phyloP scores from a whole-genome alignment of 2,329 filamentous ascomycete genomes.

The Penicillium thymicola region DNA sequence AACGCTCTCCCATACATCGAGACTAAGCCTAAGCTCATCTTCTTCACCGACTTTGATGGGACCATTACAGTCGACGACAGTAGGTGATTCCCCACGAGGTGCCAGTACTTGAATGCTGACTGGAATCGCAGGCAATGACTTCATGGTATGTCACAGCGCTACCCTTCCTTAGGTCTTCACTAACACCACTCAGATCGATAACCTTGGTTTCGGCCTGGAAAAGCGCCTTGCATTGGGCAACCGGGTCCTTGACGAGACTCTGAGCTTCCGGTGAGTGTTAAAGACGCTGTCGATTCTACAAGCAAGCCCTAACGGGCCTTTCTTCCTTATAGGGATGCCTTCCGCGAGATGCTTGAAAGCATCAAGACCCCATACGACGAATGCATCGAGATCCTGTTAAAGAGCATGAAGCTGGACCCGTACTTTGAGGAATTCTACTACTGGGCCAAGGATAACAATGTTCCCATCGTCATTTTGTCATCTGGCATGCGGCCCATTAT shows the following conservation, averaged over 20 bases:
- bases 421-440: conserved; percentile 82
- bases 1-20: conserved; percentile 41
- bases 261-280: conserved; percentile 62
- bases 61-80: conserved; percentile 78
- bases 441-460: conserved; percentile 76
- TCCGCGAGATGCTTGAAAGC: conserved; percentile 88
- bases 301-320: conserved; percentile 2
- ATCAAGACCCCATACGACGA: conserved; percentile 75
- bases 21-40: conserved; percentile 79
- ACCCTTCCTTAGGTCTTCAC: neutral
- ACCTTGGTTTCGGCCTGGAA: conserved; percentile 75
- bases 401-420: conserved; percentile 85
- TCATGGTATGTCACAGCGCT: conserved; percentile 47
- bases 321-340: conserved; percentile 59
- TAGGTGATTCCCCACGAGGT: conserved; percentile 35
- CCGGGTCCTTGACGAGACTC: conserved; percentile 68
- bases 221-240: conserved; percentile 70
- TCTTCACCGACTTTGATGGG: conserved; percentile 98
- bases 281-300: neutral
- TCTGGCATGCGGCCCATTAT: conserved; percentile 94
- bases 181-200: conserved; percentile 69
- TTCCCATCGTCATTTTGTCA: conserved; percentile 88
- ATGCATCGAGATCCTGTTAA: conserved; percentile 73
- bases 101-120: conserved; percentile 13
- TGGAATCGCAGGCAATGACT: conserved; percentile 57